Base-by-base conservation (phyloP, 352 stramenopile genomes). In the Pythium scleroteichum region DNA sequence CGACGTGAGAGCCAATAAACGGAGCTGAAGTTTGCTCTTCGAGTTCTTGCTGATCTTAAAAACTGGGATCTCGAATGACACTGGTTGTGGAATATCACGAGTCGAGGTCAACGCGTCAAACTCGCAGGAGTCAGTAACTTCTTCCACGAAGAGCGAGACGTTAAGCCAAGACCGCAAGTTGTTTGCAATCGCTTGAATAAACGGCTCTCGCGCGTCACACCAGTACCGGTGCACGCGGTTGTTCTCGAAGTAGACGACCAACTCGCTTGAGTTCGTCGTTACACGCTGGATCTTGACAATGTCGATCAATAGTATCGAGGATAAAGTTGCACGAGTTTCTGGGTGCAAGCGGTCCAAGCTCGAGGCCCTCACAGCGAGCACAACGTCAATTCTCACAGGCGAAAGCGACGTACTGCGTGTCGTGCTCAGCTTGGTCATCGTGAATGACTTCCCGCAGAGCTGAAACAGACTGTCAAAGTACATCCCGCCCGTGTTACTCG, bases 201-300 rank as follows among this genome's bases (percentile, higher is more conserved):
- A 94, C 23, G 87, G 83, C 60, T 95, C 87, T 7, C 87, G 84
- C 52, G 80, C 86, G 51, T 95, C 85, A 40, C 81, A 88, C 85
- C 82, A 93, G 55, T 93, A 95, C n/a, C 87, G 81, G 55, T 94
- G 82, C 33, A 93, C 78, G n/a, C 84, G 75, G 40, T 92, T 92
- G 68, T 92, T 92, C 35, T 95, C 82, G 35, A 82, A 95, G 71
- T 94, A 95, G 0, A 95, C 49, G 27, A 95, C 53, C 16, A 95
- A 46, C 40, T 92, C 83, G n/a, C 79, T 92, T 10, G 85, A 91
- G 53, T 95, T 93, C 23, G 76, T 90, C 45, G 74, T 91, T 26
- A 95, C 78, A 14, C 85, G 83, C 52, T 95, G 87, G 47, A 95
- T 88, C 69, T 95, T 95, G 63, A 95, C 79, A 59, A 95, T 92